These are phyloP conservation scores for Russula griseocarnosa DNA, from an alignment of 768 basidiomycete species.

Conservation along the genomic window DNA sequence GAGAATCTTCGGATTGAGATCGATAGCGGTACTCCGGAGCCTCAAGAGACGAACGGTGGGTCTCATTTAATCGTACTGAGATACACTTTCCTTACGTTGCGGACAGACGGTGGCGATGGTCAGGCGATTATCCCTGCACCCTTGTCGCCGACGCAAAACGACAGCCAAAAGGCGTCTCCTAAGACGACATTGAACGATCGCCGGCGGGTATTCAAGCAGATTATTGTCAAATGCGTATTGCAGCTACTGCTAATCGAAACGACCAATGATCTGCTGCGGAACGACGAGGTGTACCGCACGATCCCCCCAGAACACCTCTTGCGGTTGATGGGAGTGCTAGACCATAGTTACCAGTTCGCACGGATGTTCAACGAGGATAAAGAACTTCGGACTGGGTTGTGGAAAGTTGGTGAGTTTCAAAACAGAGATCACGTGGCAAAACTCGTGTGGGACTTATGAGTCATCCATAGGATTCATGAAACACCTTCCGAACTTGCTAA, in stretches of 20 bases:
- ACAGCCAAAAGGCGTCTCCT: slow-evolving; percentile 45
- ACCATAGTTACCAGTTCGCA: slow-evolving; percentile 97
- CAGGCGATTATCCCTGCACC: slow-evolving; percentile 81
- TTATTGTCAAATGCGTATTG: slow-evolving; percentile 98
- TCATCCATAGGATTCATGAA: slow-evolving; percentile 90
- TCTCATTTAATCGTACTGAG: not conserved
- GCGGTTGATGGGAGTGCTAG: slow-evolving; percentile 90
- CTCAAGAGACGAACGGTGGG: slow-evolving; percentile 44
- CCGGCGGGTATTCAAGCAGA: slow-evolving; percentile 90
- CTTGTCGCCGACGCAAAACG: slow-evolving; percentile 64
- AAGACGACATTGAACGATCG: slow-evolving; percentile 64
- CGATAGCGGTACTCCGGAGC: slow-evolving; percentile 53
- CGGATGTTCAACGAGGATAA: slow-evolving; percentile 97
- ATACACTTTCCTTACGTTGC: slow-evolving; percentile 22
- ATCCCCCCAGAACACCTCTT: slow-evolving; percentile 94
- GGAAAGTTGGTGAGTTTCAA: slow-evolving; percentile 91
- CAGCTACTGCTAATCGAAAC: slow-evolving; percentile 96
- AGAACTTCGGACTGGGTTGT: slow-evolving; percentile 90
- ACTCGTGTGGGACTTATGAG: not conserved
- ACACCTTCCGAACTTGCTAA: slow-evolving; percentile 93
- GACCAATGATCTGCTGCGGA: slow-evolving; percentile 91
- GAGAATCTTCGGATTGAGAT: slow-evolving; percentile 85
- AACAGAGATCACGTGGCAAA: not conserved
- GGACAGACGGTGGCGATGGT: slow-evolving; percentile 55
- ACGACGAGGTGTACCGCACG: slow-evolving; percentile 83